A percentile compares a stretch with the other conserved stretches of the same genome.
These are phyloP conservation scores for Penicillium sp. DNA, from an alignment of 2,329 filamentous ascomycete species.

Conservation along the genomic window DNA sequence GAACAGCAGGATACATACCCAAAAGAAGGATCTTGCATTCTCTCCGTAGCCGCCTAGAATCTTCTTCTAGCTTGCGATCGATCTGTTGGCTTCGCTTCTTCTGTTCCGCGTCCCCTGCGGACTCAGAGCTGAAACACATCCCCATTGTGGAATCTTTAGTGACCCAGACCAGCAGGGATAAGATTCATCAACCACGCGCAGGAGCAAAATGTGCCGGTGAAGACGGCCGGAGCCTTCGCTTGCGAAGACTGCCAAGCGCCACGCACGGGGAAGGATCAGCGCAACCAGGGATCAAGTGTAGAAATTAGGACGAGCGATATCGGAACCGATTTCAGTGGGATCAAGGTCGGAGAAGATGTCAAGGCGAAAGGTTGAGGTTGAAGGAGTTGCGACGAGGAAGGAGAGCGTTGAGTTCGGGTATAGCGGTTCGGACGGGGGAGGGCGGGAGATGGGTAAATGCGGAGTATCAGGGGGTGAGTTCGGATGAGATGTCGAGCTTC, in stretches of 20 bases:
- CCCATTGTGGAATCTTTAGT: slow-evolving; percentile 56
- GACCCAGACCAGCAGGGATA: slow-evolving; percentile 18
- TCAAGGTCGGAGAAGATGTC: background rate
- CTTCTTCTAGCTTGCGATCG: slow-evolving; percentile 85
- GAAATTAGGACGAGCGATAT: background rate
- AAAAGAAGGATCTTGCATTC: slow-evolving; percentile 98
- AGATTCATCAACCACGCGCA: slow-evolving; percentile 20
- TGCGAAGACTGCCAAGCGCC: slow-evolving; percentile 11
- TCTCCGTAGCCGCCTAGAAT: slow-evolving; percentile 79
- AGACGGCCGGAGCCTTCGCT: slow-evolving; percentile 18
- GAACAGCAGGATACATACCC: slow-evolving; percentile 46
- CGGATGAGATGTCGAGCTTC: background rate
- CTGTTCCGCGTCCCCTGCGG: slow-evolving; percentile 71
- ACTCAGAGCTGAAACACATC: slow-evolving; percentile 79
- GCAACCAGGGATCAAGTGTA: background rate
- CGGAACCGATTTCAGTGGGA: background rate
- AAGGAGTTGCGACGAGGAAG: slow-evolving; percentile 8
- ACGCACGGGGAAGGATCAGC: slow-evolving; percentile 9
- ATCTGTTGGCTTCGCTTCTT: slow-evolving; percentile 96
- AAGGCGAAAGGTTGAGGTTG: background rate
- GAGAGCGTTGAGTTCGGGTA: slow-evolving; percentile 1
- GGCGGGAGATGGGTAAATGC: background rate
- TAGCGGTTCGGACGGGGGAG: background rate
- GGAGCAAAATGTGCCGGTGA: slow-evolving; percentile 22
- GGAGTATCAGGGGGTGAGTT: background rate